phyloP scores from a whole-genome alignment of 1,284 basidiomycete species.

The Phlebopus sp. region DNA sequence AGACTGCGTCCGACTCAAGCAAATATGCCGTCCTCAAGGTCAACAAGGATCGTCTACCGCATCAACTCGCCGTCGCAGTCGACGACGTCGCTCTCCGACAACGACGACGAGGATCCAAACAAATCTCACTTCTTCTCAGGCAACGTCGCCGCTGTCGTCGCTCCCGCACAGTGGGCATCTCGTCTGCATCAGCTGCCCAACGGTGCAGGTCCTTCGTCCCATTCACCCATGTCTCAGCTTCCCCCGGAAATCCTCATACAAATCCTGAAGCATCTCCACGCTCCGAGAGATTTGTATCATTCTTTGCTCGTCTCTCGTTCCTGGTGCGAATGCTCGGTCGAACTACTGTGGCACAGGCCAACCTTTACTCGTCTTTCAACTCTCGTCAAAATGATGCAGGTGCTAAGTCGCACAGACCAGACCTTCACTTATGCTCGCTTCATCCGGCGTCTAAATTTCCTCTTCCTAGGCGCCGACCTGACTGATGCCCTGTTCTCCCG shows the following conservation, averaged over 20 bases:
- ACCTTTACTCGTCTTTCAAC: conserved; percentile 68
- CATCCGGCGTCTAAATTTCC: conserved; percentile 90
- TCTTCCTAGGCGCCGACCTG: conserved; percentile 69
- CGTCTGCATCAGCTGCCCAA: conserved; percentile 34
- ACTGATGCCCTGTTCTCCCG: conserved; percentile 77
- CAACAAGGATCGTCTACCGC: conserved; percentile 49
- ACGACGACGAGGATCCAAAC: conserved; percentile 60
- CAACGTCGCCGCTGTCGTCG: conserved; percentile 41
- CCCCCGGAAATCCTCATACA: conserved; percentile 94
- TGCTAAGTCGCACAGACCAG: conserved; percentile 58
- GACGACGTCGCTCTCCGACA: conserved; percentile 55
- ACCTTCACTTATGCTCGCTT: conserved; percentile 89
- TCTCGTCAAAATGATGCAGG: conserved; percentile 75
- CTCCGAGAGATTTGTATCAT: conserved; percentile 70
- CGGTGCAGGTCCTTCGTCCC: conserved; percentile 23
- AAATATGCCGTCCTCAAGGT: conserved; percentile 21
- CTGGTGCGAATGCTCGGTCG: conserved; percentile 96
- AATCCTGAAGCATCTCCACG: conserved; percentile 83
- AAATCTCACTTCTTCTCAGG: conserved; percentile 51
- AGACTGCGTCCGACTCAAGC: conserved; percentile 1
- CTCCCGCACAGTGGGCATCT: conserved; percentile 66
- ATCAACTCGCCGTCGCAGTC: conserved; percentile 57
- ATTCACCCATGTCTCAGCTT: conserved; percentile 56
- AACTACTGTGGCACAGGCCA: conserved; percentile 95
- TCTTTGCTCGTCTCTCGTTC: conserved; percentile 82